These are phyloP conservation scores for Metschnikowia gelsemii DNA, from an alignment of 805 yeast genomes.

Conservation along the genomic window DNA sequence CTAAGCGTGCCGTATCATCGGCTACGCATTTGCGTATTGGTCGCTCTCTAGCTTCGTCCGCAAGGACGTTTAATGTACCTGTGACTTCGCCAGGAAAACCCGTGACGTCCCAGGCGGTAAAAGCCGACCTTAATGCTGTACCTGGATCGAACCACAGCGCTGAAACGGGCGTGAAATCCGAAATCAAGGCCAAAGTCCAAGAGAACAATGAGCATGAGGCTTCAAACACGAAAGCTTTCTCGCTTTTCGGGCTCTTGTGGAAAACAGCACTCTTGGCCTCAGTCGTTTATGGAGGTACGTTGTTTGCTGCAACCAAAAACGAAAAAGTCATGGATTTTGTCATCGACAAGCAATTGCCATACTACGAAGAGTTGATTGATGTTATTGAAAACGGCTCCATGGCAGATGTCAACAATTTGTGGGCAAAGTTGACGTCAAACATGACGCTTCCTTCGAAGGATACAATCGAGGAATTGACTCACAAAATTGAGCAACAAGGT, in stretches of 20 bases:
- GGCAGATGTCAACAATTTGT: constrained; percentile 30
- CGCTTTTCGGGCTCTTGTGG: constrained; percentile 33
- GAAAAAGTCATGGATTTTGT: constrained; percentile 46
- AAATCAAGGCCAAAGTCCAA: constrained; percentile 21
- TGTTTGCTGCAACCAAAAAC: constrained; percentile 43
- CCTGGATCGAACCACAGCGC: not conserved
- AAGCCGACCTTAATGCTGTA: constrained; percentile 9
- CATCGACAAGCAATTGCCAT: constrained; percentile 43
- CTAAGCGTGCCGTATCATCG: constrained; percentile 7
- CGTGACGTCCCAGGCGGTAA: constrained; percentile 20
- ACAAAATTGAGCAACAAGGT: constrained; percentile 32
- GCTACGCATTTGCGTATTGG: constrained; percentile 3
- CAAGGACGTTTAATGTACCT: constrained; percentile 15
- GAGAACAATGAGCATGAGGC: constrained; percentile 18
- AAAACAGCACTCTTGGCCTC: constrained; percentile 29
- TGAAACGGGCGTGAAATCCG: constrained; percentile 10
- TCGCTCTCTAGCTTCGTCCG: constrained; percentile 14
- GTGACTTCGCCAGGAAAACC: constrained; percentile 17
- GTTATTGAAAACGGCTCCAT: constrained; percentile 36
- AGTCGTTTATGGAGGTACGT: constrained; percentile 38
- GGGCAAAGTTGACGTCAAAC: constrained; percentile 20
- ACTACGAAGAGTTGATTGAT: constrained; percentile 41
- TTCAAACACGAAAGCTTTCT: constrained; percentile 28
- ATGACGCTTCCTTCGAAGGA: constrained; percentile 33
- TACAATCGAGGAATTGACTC: constrained; percentile 33